phyloP scores from a whole-genome alignment of 208 protist species.

The Trypanosoma mega region DNA sequence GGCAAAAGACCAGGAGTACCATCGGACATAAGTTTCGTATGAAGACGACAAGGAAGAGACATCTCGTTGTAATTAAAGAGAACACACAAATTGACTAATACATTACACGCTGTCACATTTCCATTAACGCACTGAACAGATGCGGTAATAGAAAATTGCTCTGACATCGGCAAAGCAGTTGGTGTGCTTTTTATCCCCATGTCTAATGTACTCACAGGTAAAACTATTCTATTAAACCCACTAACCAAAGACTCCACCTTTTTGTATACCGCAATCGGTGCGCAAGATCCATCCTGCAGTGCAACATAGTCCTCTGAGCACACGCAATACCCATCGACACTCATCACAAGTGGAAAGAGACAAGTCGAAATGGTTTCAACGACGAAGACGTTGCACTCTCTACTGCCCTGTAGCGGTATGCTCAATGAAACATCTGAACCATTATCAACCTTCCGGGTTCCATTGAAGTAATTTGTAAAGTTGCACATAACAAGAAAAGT shows the following conservation, averaged over 20 bases:
- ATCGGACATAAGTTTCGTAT: constrained; percentile 32
- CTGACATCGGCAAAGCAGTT: constrained; percentile 15
- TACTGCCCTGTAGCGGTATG: not conserved
- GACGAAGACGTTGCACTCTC: constrained; percentile 14
- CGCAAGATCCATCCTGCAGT: constrained; percentile 64
- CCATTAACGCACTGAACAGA: constrained; percentile 47
- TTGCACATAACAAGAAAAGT: constrained; percentile 14
- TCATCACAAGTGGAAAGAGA: constrained; percentile 35
- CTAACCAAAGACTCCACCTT: constrained; percentile 15
- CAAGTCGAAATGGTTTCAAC: constrained; percentile 20
- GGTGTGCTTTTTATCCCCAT: constrained; percentile 18
- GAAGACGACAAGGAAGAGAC: constrained; percentile 60
- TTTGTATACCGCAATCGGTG: constrained; percentile 31
- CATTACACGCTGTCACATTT: constrained; percentile 54
- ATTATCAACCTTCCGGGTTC: no score
- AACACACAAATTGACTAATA: constrained; percentile 78
- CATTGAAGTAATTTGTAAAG: no score
- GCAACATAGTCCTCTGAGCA: constrained; percentile 42
- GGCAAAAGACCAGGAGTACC: constrained; percentile 30
- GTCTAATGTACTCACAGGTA: constrained; percentile 52
- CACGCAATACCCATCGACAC: constrained; percentile 14
- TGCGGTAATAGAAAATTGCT: constrained; percentile 37
- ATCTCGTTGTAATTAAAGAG: constrained; percentile 50
- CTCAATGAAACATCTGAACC: no score
- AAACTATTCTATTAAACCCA: constrained; percentile 20